Percentiles rank a stretch among this genome's conserved stretches.
These are phyloP conservation scores for Darksidea phi DNA, from an alignment of 495 filamentous ascomycete species.

Conservation along the genomic window DNA sequence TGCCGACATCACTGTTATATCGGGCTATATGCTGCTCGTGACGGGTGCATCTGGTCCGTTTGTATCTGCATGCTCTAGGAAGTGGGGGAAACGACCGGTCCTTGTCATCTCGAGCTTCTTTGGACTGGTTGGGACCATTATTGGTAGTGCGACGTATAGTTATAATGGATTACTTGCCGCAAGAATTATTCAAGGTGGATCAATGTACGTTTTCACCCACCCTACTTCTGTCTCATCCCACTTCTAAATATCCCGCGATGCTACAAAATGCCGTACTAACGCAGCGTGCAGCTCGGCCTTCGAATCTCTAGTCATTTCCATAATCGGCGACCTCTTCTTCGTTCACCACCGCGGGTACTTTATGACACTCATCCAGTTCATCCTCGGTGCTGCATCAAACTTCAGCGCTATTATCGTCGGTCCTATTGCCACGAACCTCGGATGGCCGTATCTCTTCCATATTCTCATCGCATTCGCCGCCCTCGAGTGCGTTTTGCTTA, in stretches of 20 bases:
- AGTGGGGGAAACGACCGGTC: conserved; percentile 31
- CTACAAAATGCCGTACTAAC: no score
- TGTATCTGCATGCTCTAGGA: conserved; percentile 24
- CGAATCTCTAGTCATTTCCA: conserved; percentile 29
- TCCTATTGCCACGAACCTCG: conserved; percentile 31
- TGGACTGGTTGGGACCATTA: conserved; percentile 26
- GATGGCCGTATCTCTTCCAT: conserved; percentile 38
- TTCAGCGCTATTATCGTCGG: conserved; percentile 33
- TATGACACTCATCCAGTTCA: conserved; percentile 33
- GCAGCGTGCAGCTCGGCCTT: conserved; percentile 24
- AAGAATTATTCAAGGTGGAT: conserved; percentile 30
- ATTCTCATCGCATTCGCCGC: conserved; percentile 30
- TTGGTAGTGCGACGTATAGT: conserved; percentile 19
- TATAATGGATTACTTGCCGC: conserved; percentile 29
- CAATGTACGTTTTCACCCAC: conserved; percentile 16
- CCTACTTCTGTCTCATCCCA: no score
- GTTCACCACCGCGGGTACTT: conserved; percentile 35
- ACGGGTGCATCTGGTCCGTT: conserved; percentile 27
- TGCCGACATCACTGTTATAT: conserved; percentile 29
- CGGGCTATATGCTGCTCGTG: conserved; percentile 31
- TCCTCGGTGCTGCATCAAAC: conserved; percentile 32
- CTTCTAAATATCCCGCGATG: no score
- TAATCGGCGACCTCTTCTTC: conserved; percentile 36
- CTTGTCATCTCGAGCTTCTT: conserved; percentile 22
- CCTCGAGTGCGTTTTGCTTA: conserved; percentile 24